Conservation (phyloP, 1,139 yeast genomes). For the Chernovozyma aurita region DNA sequence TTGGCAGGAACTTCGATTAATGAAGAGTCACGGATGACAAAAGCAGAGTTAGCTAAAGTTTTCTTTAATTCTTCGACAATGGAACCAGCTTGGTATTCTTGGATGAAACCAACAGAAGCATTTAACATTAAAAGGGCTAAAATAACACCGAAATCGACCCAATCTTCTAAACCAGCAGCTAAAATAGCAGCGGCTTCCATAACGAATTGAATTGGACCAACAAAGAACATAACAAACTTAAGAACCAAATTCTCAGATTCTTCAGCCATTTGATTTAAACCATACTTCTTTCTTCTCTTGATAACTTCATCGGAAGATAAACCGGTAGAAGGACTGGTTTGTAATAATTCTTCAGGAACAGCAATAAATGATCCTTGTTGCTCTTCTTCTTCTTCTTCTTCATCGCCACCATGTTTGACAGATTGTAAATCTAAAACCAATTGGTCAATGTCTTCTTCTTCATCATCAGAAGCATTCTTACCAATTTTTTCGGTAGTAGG, state of each 20-base stretch:
- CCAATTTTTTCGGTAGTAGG: conserved; percentile 47
- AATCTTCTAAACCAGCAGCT: conserved; percentile 97
- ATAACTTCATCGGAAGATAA: conserved; percentile 75
- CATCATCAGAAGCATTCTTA: conserved; percentile 55
- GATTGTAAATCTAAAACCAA: conserved; percentile 88
- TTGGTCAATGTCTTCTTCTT: conserved; percentile 85
- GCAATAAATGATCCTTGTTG: conserved; percentile 48
- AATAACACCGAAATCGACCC: conserved; percentile 99
- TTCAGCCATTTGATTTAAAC: conserved; percentile 93
- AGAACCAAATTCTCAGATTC: conserved; percentile 79
- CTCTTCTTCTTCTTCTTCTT: conserved; percentile 51
- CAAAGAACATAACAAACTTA: conserved; percentile 88
- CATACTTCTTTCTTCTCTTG: conserved; percentile 90
- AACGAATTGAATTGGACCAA: conserved; percentile 98
- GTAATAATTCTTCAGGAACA: conserved; percentile 85
- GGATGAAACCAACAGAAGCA: conserved; percentile 94
- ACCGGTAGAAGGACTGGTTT: conserved; percentile 84
- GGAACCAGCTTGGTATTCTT: conserved; percentile 97
- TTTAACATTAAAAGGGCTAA: conserved; percentile 83
- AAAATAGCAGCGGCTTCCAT: conserved; percentile 98
- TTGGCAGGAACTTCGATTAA: conserved; percentile 69
- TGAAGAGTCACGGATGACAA: conserved; percentile 81
- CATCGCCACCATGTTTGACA: conserved; percentile 49
- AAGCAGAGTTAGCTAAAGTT: conserved; percentile 86
- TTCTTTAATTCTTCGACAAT: conserved; percentile 93